These are phyloP conservation scores for Rhododendron vialii DNA, from an alignment of 148 eudicot genomes.

Conservation along the genomic window DNA sequence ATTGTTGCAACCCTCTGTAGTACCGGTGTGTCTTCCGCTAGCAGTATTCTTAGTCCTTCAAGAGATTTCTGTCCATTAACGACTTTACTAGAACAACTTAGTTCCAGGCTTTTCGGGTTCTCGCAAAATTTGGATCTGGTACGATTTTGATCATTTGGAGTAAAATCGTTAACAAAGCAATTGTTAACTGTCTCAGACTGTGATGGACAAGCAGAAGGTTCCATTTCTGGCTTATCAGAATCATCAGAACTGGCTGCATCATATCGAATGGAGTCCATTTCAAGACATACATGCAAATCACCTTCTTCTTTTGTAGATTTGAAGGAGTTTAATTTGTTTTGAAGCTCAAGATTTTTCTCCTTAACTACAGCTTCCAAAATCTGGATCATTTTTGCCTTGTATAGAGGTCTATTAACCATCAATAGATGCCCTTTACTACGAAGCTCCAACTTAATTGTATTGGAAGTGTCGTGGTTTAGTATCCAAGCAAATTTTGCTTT, in stretches of 20 bases:
- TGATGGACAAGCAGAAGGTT: slow-evolving; percentile 17
- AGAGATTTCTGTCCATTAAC: slow-evolving; percentile 42
- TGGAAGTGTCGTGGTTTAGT: slow-evolving; percentile 75
- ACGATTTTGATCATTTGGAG: neutral
- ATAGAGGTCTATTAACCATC: slow-evolving; percentile 82
- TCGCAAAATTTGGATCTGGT: neutral
- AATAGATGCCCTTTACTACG: slow-evolving; percentile 60
- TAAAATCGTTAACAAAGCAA: slow-evolving; percentile 29
- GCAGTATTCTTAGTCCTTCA: slow-evolving; percentile 61
- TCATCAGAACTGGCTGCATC: slow-evolving; percentile 64
- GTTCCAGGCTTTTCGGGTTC: slow-evolving; percentile 12
- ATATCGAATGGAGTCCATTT: slow-evolving; percentile 48
- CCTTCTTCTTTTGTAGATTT: slow-evolving; percentile 19
- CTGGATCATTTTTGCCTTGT: slow-evolving; percentile 82
- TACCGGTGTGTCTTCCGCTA: slow-evolving; percentile 94
- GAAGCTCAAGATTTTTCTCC: slow-evolving; percentile 39
- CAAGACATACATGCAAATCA: slow-evolving; percentile 50
- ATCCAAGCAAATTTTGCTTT: slow-evolving; percentile 75
- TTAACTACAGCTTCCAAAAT: slow-evolving; percentile 66
- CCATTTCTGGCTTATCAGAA: slow-evolving; percentile 45
- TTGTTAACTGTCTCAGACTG: slow-evolving; percentile 31
- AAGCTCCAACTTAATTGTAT: slow-evolving; percentile 65
- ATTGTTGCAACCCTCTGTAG: slow-evolving; percentile 90
- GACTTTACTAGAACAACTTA: slow-evolving; percentile 21
- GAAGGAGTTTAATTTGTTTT: slow-evolving; percentile 19